phyloP scores from a whole-genome alignment of 805 yeast species.

The Pichia manshurica region DNA sequence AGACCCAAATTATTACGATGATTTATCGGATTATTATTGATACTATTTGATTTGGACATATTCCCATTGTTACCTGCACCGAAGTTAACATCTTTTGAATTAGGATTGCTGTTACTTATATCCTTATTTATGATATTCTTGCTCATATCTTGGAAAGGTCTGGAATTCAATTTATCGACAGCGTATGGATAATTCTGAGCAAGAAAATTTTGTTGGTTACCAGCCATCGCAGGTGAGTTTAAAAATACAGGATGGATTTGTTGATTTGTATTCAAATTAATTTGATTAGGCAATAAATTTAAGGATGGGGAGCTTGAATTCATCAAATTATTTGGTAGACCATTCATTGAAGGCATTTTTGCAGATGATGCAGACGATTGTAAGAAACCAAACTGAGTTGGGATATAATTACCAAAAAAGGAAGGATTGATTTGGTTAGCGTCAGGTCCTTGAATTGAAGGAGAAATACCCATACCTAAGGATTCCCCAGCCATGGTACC shows the following conservation, averaged over 20 bases:
- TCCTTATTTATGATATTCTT: slow-evolving; percentile 1
- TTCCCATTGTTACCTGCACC: background rate
- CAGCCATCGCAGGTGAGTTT: background rate
- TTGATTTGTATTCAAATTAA: background rate
- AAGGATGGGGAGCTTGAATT: slow-evolving; percentile 2
- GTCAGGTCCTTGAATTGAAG: background rate
- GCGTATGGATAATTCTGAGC: background rate
- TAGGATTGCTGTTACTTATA: slow-evolving; percentile 4
- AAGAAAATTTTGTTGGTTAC: background rate
- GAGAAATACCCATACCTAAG: slow-evolving; percentile 25
- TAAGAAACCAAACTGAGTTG: slow-evolving; percentile 10
- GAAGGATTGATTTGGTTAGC: background rate
- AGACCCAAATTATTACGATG: slow-evolving; percentile 19
- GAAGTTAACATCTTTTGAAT: background rate
- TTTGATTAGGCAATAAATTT: slow-evolving; percentile 8
- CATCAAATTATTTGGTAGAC: slow-evolving; percentile 1
- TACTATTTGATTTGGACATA: background rate
- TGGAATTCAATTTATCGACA: background rate
- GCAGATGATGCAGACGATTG: background rate
- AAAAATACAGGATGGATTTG: slow-evolving; percentile 1
- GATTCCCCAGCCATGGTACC: slow-evolving; percentile 27
- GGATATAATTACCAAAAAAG: slow-evolving; percentile 7
- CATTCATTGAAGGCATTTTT: slow-evolving; percentile 5
- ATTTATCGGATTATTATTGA: background rate
- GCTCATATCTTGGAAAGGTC: background rate